Evolutionary conservation across 768 basidiomycete species (phyloP), one percentile per base, ranked within the genome.

Genomic region (Lactifluus volemus): DNA sequence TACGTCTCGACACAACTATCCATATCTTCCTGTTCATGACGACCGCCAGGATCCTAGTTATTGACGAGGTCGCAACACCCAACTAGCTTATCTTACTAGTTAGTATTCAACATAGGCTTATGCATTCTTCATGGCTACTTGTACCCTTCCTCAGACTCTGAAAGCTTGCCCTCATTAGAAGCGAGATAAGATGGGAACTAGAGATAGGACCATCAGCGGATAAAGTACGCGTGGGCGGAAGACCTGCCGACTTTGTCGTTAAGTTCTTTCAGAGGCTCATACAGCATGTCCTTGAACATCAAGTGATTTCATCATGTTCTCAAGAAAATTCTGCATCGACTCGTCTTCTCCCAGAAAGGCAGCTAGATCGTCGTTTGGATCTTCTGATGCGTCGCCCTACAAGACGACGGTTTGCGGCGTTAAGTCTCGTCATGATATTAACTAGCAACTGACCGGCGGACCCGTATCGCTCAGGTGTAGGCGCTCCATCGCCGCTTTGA

Each of bases 181-280:
- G 72, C 69, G 51, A 95, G 80, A 73, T 92, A 96, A 11, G 68
- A 73, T 1, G 92, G 92, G 77, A 91, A 92, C 90, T 92, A 48
- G 6, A 53, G 52, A 47, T 44, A 21, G 55, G 25, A 2, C 25
- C 25, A 25, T 25, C 25, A 2, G 25, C 25, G 25, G 25, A 2
- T 1, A 49, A 38, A 14, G 44, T 5, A 39, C 12, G 45, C 19
- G n/a, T 38, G 30, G n/a, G 42, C 2, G 59, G 45, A 54, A 59
- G 21, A 56, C 49, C 17, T 50, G 65, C 78, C 36, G 63, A 87
- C 89, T 70, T 86, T 86, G 15, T 85, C 82, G 15, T 78, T 73
- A 21, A 96, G 73, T 69, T 96, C 92, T 66, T 88, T 89, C 59
- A 95, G 69, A 0, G 93, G 92, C 49, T 92, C 90, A 65, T 93